phyloP scores from a whole-genome alignment of 768 basidiomycete species.

The Pholiota molesta region DNA sequence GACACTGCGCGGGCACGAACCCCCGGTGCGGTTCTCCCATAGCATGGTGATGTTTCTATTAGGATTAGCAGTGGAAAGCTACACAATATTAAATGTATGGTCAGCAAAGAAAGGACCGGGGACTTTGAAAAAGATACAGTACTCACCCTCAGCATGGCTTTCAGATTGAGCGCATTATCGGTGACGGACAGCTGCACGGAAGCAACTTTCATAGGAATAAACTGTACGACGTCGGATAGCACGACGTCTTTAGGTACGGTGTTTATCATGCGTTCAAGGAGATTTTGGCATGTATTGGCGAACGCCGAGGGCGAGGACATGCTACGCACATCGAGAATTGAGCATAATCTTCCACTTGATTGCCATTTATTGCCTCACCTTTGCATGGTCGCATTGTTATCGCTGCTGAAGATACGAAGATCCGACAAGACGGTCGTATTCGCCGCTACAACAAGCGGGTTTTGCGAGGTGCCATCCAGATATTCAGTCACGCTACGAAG shows the following conservation, averaged over 20 bases:
- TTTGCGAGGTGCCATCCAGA: slow-evolving; percentile 39
- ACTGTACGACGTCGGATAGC: slow-evolving; percentile 39
- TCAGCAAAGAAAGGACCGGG: too few species aligned
- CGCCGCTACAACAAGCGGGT: slow-evolving; percentile 37
- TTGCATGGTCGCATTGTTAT: slow-evolving; percentile 44
- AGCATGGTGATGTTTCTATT: slow-evolving; percentile 10
- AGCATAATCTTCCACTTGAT: neutral
- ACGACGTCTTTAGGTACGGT: slow-evolving; percentile 42
- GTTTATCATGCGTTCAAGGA: slow-evolving; percentile 47
- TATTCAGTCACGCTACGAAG: slow-evolving; percentile 39
- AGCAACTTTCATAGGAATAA: slow-evolving; percentile 32
- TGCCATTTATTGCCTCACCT: slow-evolving; percentile 23
- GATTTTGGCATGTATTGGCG: slow-evolving; percentile 31
- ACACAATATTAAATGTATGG: neutral
- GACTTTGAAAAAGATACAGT: too few species aligned
- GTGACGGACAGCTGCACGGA: slow-evolving; percentile 3
- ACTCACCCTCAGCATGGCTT: slow-evolving; percentile 9
- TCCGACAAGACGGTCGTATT: slow-evolving; percentile 43
- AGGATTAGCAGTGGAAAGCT: slow-evolving; percentile 8
- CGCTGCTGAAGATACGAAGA: slow-evolving; percentile 39
- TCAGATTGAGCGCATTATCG: neutral
- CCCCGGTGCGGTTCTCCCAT: slow-evolving; percentile 9
- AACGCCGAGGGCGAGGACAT: slow-evolving; percentile 33
- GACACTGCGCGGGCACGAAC: neutral
- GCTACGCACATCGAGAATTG: slow-evolving; percentile 15